Conservation (phyloP, 768 basidiomycete genomes). For the Favolaschia claudopus region DNA sequence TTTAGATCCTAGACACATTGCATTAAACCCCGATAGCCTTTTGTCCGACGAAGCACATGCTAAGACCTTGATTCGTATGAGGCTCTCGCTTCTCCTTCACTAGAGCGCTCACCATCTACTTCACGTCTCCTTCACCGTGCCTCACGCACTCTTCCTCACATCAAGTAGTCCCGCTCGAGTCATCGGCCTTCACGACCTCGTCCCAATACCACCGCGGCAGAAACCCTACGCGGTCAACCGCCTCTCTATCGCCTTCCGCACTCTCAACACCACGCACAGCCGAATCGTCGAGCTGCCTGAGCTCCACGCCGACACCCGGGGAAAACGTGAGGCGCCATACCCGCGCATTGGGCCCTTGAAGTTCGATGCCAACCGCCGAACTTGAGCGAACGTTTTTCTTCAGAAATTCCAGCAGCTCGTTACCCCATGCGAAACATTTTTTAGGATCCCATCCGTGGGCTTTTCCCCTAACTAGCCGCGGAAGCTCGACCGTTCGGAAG, state of each 20-base stretch:
- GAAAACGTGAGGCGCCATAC: conserved; percentile 80
- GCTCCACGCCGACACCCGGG: conserved; percentile 64
- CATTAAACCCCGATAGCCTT: too few relatives aligned
- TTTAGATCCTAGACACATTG: too few relatives aligned
- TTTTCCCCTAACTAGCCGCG: conserved; percentile 78
- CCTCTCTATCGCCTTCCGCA: too few relatives aligned
- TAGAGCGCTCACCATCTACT: too few relatives aligned
- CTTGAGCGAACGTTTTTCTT: conserved; percentile 42
- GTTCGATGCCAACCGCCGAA: conserved; percentile 27
- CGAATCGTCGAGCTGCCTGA: conserved; percentile 53
- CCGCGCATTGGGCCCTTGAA: conserved; percentile 30
- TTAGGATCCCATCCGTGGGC: conserved; percentile 80
- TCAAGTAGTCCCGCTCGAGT: too few relatives aligned
- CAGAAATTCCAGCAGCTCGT: conserved; percentile 65
- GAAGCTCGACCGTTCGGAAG: conserved; percentile 83
- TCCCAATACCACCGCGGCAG: conserved; percentile 77
- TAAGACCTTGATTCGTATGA: too few relatives aligned
- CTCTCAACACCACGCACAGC: conserved; percentile 65
- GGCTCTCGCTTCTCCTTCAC: too few relatives aligned
- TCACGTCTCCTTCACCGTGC: too few relatives aligned
- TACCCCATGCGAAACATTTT: conserved; percentile 79
- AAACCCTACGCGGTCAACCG: conserved; percentile 84
- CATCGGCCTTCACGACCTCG: too few relatives aligned
- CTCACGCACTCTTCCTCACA: too few relatives aligned
- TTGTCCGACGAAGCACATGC: too few relatives aligned